These are phyloP conservation scores for Rhizopogon roseolus DNA, from an alignment of 768 basidiomycete genomes.

Conservation along the genomic window DNA sequence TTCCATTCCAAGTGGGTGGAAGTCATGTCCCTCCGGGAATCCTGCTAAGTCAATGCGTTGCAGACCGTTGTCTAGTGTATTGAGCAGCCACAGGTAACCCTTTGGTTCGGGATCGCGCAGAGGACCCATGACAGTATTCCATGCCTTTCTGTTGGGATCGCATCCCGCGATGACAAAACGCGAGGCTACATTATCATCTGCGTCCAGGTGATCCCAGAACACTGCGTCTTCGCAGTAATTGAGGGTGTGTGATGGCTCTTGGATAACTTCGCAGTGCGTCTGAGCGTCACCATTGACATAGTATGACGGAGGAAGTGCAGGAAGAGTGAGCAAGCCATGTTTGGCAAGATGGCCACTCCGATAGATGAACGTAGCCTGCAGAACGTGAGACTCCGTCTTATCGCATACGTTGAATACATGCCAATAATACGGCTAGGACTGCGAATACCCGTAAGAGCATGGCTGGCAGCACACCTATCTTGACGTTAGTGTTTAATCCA, in stretches of 20 bases:
- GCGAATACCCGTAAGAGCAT: not conserved
- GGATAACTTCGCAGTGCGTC: constrained; percentile 39
- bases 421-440: not conserved
- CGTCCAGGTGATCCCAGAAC: constrained; percentile 57
- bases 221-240: constrained; percentile 59
- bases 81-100: constrained; percentile 62
- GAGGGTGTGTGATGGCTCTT: constrained; percentile 24
- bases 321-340: constrained; percentile 36
- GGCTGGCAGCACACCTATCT: not conserved
- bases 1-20: constrained; percentile 69
- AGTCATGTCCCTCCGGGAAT: constrained; percentile 56
- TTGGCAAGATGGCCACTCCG: constrained; percentile 37
- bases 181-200: constrained; percentile 31
- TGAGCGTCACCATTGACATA: constrained; percentile 45
- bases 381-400: not conserved
- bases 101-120: constrained; percentile 49
- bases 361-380: constrained; percentile 41
- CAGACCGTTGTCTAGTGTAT: constrained; percentile 20
- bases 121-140: constrained; percentile 81
- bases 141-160: constrained; percentile 43
- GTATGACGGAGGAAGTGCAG: constrained; percentile 46
- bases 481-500: not conserved
- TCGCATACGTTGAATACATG: not conserved
- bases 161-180: constrained; percentile 41
- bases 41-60: constrained; percentile 40